These are phyloP conservation scores for Sphagnum contortum DNA, from an alignment of 225 moss, liverwort and hornwort genomes.

Conservation along the genomic window DNA sequence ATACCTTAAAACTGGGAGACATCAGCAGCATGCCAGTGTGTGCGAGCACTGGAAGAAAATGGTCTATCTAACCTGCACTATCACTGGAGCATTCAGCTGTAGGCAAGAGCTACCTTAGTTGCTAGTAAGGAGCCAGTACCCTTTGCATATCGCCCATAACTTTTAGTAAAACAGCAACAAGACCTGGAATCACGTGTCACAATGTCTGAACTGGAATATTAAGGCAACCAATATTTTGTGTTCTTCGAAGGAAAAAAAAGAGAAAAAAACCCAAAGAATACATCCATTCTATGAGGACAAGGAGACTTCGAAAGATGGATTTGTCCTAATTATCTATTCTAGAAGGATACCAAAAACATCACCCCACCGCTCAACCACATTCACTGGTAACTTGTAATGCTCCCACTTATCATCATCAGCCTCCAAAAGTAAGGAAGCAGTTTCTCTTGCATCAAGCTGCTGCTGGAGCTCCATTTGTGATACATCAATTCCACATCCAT, in stretches of 20 bases:
- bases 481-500: conserved; percentile 9
- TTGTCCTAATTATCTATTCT: too few species aligned
- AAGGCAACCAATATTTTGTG: background rate
- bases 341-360: conserved; percentile 77
- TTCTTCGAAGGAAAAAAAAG: too few species aligned
- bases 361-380: conserved; percentile 78
- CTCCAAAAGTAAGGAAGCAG: background rate
- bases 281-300: too few species aligned
- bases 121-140: conserved; percentile 93
- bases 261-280: too few species aligned
- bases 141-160: conserved; percentile 90
- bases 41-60: too few species aligned
- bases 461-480: conserved; percentile 3
- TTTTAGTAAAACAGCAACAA: conserved; percentile 98
- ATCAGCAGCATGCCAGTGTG: too few species aligned
- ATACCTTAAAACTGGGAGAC: too few species aligned
- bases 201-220: conserved; percentile 43
- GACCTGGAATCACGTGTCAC: conserved; percentile 70
- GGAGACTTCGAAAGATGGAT: too few species aligned
- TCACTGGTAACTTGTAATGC: conserved; percentile 63
- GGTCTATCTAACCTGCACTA: too few species aligned
- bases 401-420: conserved; percentile 46
- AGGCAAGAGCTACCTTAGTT: conserved; percentile 36
- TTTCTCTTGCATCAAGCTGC: conserved; percentile 20
- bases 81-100: too few species aligned